A percentile compares a stretch with the other conserved stretches of the same genome.
These are phyloP conservation scores for Curvularia eragrostidis DNA, from an alignment of 2,329 filamentous ascomycete genomes.

Conservation along the genomic window DNA sequence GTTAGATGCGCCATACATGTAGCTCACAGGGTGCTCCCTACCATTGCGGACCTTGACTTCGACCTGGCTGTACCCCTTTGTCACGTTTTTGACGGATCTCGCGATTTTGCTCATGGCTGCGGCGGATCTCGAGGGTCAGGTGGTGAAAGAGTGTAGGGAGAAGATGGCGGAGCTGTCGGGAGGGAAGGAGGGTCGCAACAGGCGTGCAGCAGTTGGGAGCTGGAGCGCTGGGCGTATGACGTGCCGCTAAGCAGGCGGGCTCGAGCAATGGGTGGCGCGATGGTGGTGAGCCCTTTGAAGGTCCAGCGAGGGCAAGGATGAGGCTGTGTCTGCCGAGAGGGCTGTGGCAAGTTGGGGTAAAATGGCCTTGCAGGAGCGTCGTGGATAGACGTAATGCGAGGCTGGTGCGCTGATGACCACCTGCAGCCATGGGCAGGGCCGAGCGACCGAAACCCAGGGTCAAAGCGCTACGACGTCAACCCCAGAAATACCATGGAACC, in stretches of 20 bases:
- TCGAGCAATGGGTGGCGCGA: conserved; percentile 14
- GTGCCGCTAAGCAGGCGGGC: conserved; percentile 13
- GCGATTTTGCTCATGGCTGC: conserved; percentile 91
- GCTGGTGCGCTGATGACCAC: conserved; percentile 19
- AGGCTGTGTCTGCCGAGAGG: conserved; percentile 8
- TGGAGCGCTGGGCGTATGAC: conserved; percentile 20
- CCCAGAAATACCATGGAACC: conserved; percentile 1
- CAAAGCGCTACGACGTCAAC: conserved; percentile 20
- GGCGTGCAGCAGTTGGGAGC: conserved; percentile 13
- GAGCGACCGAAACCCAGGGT: conserved; percentile 18
- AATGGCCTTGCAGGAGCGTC: conserved; percentile 16
- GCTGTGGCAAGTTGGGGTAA: conserved; percentile 19
- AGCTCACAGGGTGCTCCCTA: conserved; percentile 17
- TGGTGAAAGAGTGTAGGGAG: conserved; percentile 1
- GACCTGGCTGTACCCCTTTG: conserved; percentile 94
- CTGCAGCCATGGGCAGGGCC: conserved; percentile 13
- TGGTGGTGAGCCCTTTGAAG: neutral
- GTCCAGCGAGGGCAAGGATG: conserved; percentile 8
- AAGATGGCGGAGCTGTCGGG: conserved; percentile 12
- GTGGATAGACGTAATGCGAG: conserved; percentile 20
- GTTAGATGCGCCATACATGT: conserved; percentile 24
- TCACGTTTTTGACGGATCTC: conserved; percentile 97
- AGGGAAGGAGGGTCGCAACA: conserved; percentile 14
- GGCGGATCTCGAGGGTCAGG: conserved; percentile 3
- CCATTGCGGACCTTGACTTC: conserved; percentile 83